A percentile compares a stretch with the other conserved stretches of the same genome.
Conservation (phyloP, 805 yeast genomes). For the Pichia pseudocactophila region DNA sequence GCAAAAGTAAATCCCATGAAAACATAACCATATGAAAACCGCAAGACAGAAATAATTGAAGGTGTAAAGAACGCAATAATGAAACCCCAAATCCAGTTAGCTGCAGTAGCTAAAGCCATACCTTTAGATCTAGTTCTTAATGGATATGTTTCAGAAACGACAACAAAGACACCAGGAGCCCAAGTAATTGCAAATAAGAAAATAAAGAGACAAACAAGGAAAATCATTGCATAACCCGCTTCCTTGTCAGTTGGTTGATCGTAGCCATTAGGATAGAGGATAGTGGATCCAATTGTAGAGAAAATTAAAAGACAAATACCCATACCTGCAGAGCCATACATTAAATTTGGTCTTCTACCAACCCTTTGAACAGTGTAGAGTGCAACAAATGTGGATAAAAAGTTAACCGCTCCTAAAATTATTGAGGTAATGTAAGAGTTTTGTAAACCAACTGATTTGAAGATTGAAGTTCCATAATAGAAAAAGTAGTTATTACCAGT, state of each 20-base stretch:
- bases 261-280: conserved; percentile 32
- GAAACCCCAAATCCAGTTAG: conserved; percentile 58
- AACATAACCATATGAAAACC: conserved; percentile 44
- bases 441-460: conserved; percentile 45
- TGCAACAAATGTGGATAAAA: conserved; percentile 44
- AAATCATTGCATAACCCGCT: conserved; percentile 54
- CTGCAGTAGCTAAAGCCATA: conserved; percentile 56
- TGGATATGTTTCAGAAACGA: conserved; percentile 62
- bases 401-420: conserved; percentile 46
- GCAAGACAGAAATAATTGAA: conserved; percentile 40
- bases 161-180: conserved; percentile 64
- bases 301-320: conserved; percentile 47
- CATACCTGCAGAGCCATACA: conserved; percentile 45
- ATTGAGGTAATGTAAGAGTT: conserved; percentile 51
- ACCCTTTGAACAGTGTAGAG: conserved; percentile 41
- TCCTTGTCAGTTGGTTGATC: conserved; percentile 34
- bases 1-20: conserved; percentile 26
- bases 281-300: conserved; percentile 50
- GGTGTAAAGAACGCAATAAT: conserved; percentile 48
- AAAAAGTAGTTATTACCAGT: conserved; percentile 58
- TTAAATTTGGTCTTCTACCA: conserved; percentile 45
- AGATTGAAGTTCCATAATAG: conserved; percentile 54
- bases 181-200: conserved; percentile 62
- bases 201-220: conserved; percentile 53
- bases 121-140: conserved; percentile 53